Base-by-base conservation (phyloP, 2,329 filamentous ascomycete genomes). In the Chaetomium sp. region DNA sequence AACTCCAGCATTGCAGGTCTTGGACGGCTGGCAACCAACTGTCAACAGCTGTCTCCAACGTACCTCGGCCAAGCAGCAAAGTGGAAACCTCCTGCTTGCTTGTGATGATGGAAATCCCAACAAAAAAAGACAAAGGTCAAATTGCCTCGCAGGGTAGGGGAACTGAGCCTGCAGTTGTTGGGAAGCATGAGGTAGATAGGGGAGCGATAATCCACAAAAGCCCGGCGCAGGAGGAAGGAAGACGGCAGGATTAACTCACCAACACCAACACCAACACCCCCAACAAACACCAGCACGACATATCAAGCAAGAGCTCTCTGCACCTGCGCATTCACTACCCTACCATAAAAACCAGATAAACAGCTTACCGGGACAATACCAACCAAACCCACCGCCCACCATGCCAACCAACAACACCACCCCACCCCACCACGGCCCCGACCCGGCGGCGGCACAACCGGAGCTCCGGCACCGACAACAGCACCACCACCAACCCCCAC, bases 81-180 rank as follows among this genome's bases (percentile, higher is more conserved):
- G 59, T 62, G 58, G 63, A 57, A 60, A 57, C 51, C 38, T 27
- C 29, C 23, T 33, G 49, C 56, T n/a, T 38, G 42, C 58, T 50
- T 59, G 59, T 59, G 58, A 55, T 25, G 12, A 19, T 33, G 4
- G 12, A 29, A 56, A 59, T 62, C 63, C 63, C 63, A 65, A 65
- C 63, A 62, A 58, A 65, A 62, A 64, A 50, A 35, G 10, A 19
- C 25, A n/a, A 42, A 16, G 19, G 8, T 12, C 9, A 21, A 33
- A 63, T 53, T 42, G 29, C 54, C 56, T 27, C 25, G 54, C 29
- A 27, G 5, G 33, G 29, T 10, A 58, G n/a, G 45, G 5, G 33
- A 23, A 10, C 47, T n/a, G 31, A 25, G 29, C 25, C n/a, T 27
- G 51, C 10, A 25, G 59, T n/a, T 42, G 60, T 55, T 31, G 38